These are phyloP conservation scores for Yamadazyma laniorum DNA, from an alignment of 805 yeast genomes.

Conservation along the genomic window DNA sequence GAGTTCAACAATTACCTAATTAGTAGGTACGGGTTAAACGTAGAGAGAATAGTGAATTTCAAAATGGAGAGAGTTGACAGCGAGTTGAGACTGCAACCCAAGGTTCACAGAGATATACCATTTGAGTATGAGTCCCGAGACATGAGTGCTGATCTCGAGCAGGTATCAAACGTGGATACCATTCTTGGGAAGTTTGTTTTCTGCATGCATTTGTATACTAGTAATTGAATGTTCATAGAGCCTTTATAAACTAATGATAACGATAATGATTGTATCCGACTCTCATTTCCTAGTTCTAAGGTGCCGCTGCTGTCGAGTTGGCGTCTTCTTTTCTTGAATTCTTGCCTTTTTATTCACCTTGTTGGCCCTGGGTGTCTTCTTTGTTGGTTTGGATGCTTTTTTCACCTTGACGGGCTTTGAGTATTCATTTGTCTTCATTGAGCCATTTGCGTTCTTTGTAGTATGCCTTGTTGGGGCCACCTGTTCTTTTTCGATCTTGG, in stretches of 20 bases:
- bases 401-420: no score
- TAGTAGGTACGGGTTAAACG: constrained; percentile 4
- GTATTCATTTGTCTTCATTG: no score
- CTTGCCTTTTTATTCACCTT: no score
- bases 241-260: neutral
- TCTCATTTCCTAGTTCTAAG: neutral
- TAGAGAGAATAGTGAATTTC: constrained; percentile 22
- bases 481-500: no score
- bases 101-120: constrained; percentile 11
- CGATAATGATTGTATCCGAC: neutral
- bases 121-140: constrained; percentile 10
- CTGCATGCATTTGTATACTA: neutral
- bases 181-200: neutral
- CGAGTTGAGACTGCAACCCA: constrained; percentile 29
- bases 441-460: no score
- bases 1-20: constrained; percentile 4
- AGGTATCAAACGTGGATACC: neutral
- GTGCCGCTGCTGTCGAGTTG: no score
- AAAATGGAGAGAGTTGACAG: constrained; percentile 28
- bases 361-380: no score
- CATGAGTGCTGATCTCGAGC: neutral
- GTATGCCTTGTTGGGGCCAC: no score
- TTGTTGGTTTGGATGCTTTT: no score
- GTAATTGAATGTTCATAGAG: neutral
- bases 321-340: no score